Conservation (phyloP, 225 moss, liverwort and hornwort species). For the Pseudisothecium myosuroides region DNA sequence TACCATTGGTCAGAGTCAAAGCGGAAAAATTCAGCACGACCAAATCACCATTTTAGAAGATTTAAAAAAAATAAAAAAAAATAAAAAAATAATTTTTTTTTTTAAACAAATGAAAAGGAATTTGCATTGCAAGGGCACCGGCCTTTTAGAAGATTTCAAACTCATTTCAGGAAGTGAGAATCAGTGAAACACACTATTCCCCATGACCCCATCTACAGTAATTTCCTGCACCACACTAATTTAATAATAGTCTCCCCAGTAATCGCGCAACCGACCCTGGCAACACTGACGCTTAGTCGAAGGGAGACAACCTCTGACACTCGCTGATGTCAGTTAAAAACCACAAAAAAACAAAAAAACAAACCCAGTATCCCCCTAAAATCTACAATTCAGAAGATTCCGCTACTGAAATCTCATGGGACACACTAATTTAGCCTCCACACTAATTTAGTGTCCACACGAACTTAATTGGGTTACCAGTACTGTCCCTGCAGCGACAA, state of each 20-base stretch:
- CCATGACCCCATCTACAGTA: neutral
- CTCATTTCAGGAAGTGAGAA: neutral
- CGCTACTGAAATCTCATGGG: neutral
- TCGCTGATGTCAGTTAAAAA: neutral
- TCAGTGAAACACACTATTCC: neutral
- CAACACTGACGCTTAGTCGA: too few relatives aligned
- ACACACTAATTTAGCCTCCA: neutral
- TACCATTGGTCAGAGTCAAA: neutral
- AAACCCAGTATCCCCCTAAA: neutral
- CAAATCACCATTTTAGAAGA: too few relatives aligned
- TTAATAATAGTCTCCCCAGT: too few relatives aligned
- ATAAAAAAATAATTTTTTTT: too few relatives aligned
- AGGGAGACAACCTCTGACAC: neutral
- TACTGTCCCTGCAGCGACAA: neutral
- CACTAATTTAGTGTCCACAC: neutral
- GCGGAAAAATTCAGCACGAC: neutral
- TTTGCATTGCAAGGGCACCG: too few relatives aligned
- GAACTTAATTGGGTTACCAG: neutral
- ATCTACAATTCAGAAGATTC: neutral
- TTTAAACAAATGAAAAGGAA: too few relatives aligned
- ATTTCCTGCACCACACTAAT: neutral
- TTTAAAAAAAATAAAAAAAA: too few relatives aligned
- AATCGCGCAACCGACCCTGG: too few relatives aligned
- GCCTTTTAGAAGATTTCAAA: neutral
- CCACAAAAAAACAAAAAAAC: neutral